Conservation (phyloP, 495 filamentous ascomycete species). For the Coniosporium apollinis region DNA sequence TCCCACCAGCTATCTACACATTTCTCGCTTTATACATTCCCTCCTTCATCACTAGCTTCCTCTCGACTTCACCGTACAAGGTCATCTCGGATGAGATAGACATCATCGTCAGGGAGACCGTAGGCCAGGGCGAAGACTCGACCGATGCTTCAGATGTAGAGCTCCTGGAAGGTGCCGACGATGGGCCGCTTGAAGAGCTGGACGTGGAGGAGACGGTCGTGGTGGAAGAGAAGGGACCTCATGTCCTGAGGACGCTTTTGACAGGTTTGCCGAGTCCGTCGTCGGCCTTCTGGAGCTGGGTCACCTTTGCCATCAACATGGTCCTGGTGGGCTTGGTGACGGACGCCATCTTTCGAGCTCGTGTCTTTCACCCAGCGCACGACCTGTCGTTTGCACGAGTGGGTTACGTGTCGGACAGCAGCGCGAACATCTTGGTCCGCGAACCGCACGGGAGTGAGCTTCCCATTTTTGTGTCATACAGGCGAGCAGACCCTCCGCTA, state of each 20-base stretch:
- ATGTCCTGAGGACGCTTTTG: constrained; percentile 42
- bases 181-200: constrained; percentile 18
- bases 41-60: constrained; percentile 42
- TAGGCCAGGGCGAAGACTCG: constrained; percentile 7
- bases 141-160: constrained; percentile 18
- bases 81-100: constrained; percentile 43
- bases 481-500: constrained; percentile 18
- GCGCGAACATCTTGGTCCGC: constrained; percentile 65
- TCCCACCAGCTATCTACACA: constrained; percentile 50
- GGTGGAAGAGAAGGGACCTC: constrained; percentile 19
- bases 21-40: constrained; percentile 57
- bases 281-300: constrained; percentile 40
- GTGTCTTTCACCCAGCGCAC: constrained; percentile 45
- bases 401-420: constrained; percentile 68
- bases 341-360: constrained; percentile 59
- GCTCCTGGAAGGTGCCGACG: constrained; percentile 17
- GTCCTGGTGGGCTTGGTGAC: constrained; percentile 44
- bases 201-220: constrained; percentile 25
- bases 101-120: constrained; percentile 37
- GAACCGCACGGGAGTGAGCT: constrained; percentile 62
- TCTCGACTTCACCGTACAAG: constrained; percentile 39
- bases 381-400: constrained; percentile 70
- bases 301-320: constrained; percentile 55
- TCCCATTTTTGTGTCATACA: constrained; percentile 54
- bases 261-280: constrained; percentile 58